Conservation (phyloP, 169 alveolate genomes). For the Plasmodium coatneyi region DNA sequence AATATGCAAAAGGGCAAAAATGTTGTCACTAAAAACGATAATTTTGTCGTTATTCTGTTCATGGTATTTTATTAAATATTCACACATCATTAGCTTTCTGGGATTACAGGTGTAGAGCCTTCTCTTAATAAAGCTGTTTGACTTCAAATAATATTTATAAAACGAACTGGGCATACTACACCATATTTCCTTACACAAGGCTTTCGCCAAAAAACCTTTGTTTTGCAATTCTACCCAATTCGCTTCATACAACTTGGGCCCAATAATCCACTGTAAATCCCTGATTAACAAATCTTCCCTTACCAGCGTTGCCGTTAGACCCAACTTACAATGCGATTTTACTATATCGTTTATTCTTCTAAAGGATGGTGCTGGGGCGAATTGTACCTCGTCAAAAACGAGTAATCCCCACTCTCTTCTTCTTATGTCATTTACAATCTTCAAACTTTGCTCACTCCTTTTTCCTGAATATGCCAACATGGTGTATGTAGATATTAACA, state of each 20-base stretch:
- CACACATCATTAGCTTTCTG: slow-evolving; percentile 95
- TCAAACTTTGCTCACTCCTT: slow-evolving; percentile 91
- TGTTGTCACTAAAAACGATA: slow-evolving; percentile 97
- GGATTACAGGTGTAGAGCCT: slow-evolving; percentile 98
- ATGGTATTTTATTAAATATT: slow-evolving; percentile 95
- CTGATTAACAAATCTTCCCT: slow-evolving; percentile 98
- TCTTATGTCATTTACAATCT: slow-evolving; percentile 89
- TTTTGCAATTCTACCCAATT: slow-evolving; percentile 98
- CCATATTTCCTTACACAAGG: slow-evolving; percentile 98
- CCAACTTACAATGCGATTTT: slow-evolving; percentile 96
- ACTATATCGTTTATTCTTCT: slow-evolving; percentile 90
- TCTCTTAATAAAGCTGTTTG: slow-evolving; percentile 91
- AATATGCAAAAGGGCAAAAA: slow-evolving; percentile 94
- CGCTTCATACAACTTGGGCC: slow-evolving; percentile 99
- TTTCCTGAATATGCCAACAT: slow-evolving; percentile 95
- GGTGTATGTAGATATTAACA: slow-evolving; percentile 95
- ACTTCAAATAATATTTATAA: slow-evolving; percentile 93
- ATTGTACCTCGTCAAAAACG: slow-evolving; percentile 98
- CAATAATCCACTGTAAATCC: slow-evolving; percentile 98
- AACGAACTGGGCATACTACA: slow-evolving; percentile 98
- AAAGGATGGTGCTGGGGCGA: slow-evolving; percentile 98
- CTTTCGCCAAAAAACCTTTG: slow-evolving; percentile 97
- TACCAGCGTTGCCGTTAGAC: slow-evolving; percentile 99
- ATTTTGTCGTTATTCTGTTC: slow-evolving; percentile 98
- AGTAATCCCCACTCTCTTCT: slow-evolving; percentile 98